Conservation (phyloP, 306 rosid genomes). For the Vigna nakashimae region DNA sequence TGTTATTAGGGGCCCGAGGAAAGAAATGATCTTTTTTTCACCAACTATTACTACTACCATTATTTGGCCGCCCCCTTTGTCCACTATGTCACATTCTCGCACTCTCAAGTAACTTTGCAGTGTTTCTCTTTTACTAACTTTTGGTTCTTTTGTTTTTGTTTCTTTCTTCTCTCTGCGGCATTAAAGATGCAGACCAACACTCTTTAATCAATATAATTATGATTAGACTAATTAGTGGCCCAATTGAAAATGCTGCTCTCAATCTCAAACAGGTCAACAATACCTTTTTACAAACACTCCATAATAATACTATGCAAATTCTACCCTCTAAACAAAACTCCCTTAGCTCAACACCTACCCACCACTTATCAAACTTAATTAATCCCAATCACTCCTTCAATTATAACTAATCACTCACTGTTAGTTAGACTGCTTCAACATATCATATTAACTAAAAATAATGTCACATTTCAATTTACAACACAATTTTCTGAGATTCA, state of each 20-base stretch:
- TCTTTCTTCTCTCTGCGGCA: constrained; percentile 22
- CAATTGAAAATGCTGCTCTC: constrained; percentile 47
- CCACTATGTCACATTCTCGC: constrained; percentile 47
- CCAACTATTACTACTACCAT: constrained; percentile 43
- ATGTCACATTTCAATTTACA: no score
- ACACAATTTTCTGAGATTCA: no score
- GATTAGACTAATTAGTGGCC: constrained; percentile 49
- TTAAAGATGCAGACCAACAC: constrained; percentile 39
- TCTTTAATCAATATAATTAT: constrained; percentile 41
- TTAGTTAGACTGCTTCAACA: no score
- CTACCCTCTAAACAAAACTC: constrained; percentile 17
- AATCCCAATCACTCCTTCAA: neutral
- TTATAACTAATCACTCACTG: no score
- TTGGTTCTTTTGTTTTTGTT: constrained; percentile 42
- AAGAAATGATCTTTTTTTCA: constrained; percentile 44
- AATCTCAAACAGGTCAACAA: constrained; percentile 46
- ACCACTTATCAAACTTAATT: constrained; percentile 46
- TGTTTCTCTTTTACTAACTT: constrained; percentile 37
- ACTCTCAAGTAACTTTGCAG: constrained; percentile 37
- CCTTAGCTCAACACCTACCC: constrained; percentile 46
- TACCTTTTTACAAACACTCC: constrained; percentile 45
- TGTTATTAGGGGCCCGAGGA: constrained; percentile 86
- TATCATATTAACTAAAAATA: no score
- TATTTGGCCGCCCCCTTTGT: constrained; percentile 43
- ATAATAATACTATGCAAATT: constrained; percentile 24